Evolutionary conservation across 83 land plant species (phyloP).

Genomic region (Isoetes engelmannii): DNA sequence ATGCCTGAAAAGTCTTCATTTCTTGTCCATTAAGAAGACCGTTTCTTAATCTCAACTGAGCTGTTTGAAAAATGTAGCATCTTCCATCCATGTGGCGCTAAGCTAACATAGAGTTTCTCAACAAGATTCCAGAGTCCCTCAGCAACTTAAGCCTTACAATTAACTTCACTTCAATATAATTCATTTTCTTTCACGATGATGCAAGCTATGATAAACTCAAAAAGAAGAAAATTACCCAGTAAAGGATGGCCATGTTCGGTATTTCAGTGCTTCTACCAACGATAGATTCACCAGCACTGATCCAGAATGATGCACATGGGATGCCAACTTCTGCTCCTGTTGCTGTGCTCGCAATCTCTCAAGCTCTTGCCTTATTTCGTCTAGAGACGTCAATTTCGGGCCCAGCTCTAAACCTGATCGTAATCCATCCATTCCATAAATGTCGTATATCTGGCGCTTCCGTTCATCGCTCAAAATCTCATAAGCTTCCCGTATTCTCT

Average conservation of each 20-base stretch:
- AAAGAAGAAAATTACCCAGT: background rate
- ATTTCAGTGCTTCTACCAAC: constrained; percentile 48
- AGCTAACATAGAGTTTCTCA: too few species aligned
- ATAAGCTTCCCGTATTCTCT: constrained; percentile 87
- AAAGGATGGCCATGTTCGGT: background rate
- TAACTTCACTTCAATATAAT: too few species aligned
- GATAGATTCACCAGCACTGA: constrained; percentile 66
- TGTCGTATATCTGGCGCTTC: constrained; percentile 88
- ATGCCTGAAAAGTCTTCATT: too few species aligned
- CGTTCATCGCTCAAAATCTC: constrained; percentile 80
- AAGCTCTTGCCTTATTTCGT: constrained; percentile 77
- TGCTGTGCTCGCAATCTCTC: constrained; percentile 59
- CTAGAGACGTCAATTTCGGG: constrained; percentile 59
- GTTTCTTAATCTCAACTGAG: too few species aligned
- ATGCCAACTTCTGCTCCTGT: constrained; percentile 55
- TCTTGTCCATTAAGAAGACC: too few species aligned
- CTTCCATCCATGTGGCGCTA: too few species aligned
- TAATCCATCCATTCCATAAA: constrained; percentile 96
- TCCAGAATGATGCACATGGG: constrained; percentile 68
- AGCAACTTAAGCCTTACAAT: too few species aligned
- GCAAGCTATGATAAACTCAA: too few species aligned
- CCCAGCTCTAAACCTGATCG: constrained; percentile 94
- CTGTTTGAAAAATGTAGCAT: too few species aligned
- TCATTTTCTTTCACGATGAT: too few species aligned
- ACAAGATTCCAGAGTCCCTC: too few species aligned